Conservation (phyloP, 768 basidiomycete species). For the Hygrophorus russula region DNA sequence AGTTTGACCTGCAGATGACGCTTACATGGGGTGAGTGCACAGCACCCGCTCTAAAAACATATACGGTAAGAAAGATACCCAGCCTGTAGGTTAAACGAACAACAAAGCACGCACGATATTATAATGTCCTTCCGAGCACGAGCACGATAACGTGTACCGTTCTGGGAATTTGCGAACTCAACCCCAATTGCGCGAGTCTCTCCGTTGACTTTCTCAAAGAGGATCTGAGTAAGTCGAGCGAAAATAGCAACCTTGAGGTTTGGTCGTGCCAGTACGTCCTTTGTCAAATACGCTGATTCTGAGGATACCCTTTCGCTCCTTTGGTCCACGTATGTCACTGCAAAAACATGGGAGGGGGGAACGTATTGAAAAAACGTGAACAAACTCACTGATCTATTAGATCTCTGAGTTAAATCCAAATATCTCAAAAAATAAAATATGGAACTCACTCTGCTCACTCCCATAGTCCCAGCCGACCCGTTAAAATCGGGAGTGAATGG, state of each 20-base stretch:
- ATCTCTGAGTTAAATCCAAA: background rate
- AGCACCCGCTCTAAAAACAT: constrained; percentile 36
- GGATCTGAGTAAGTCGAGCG: constrained; percentile 44
- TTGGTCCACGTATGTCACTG: constrained; percentile 59
- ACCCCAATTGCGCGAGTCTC: constrained; percentile 46
- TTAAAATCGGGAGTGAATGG: constrained; percentile 55
- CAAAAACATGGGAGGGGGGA: background rate
- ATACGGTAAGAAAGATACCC: background rate
- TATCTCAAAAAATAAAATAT: background rate
- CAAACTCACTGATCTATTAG: constrained; percentile 30
- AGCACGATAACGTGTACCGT: constrained; percentile 30
- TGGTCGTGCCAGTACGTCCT: constrained; percentile 47
- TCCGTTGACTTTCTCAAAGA: constrained; percentile 34
- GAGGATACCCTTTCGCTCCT: constrained; percentile 46
- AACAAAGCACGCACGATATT: constrained; percentile 34
- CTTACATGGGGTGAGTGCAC: constrained; percentile 46
- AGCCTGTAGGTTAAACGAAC: too few relatives aligned
- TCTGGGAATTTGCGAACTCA: constrained; percentile 35
- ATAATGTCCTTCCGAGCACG: constrained; percentile 49
- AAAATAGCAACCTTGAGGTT: constrained; percentile 53
- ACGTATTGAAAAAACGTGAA: background rate
- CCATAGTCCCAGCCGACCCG: constrained; percentile 44
- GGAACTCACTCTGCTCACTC: constrained; percentile 44
- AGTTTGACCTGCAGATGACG: background rate
- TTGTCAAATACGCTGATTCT: constrained; percentile 57